Evolutionary conservation across 495 filamentous ascomycete species (phyloP).

Genomic region (Xylaria curta): DNA sequence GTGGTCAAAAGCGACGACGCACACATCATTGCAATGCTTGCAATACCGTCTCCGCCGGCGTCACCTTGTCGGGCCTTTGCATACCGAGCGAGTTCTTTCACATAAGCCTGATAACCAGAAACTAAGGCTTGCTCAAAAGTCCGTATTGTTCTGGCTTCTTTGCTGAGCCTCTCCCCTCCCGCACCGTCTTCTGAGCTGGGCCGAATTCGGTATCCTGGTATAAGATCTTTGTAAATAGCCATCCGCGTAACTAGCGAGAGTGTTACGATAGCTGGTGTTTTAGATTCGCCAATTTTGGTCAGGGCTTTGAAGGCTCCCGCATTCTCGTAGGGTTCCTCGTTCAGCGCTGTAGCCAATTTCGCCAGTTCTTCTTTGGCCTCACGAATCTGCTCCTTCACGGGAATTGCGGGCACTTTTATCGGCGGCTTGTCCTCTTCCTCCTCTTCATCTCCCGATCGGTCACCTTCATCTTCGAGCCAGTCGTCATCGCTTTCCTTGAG

Average conservation of each 20-base stretch:
- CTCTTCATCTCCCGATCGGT: constrained; percentile 46
- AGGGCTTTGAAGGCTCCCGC: constrained; percentile 76
- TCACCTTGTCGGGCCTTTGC: constrained; percentile 57
- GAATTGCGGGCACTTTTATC: constrained; percentile 58
- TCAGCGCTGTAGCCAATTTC: constrained; percentile 77
- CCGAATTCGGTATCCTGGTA: constrained; percentile 93
- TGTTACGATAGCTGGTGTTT: constrained; percentile 77
- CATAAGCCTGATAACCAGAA: constrained; percentile 79
- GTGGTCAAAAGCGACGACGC: constrained; percentile 76
- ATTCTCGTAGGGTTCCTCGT: constrained; percentile 94
- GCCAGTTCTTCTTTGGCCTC: constrained; percentile 94
- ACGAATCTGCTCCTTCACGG: constrained; percentile 76
- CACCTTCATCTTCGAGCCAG: constrained; percentile 56
- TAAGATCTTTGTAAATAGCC: constrained; percentile 93
- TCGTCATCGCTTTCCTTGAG: constrained; percentile 60
- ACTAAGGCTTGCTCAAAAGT: constrained; percentile 85
- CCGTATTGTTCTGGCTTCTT: constrained; percentile 83
- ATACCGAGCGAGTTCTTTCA: constrained; percentile 70
- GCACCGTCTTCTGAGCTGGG: constrained; percentile 78
- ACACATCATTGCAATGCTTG: constrained; percentile 81
- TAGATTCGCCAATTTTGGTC: constrained; percentile 72
- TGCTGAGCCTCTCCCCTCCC: constrained; percentile 79
- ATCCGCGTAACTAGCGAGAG: constrained; percentile 83
- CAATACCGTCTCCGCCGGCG: constrained; percentile 51
- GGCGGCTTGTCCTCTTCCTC: constrained; percentile 48